phyloP scores from a whole-genome alignment of 805 yeast species.

The Candida tammaniensis region DNA sequence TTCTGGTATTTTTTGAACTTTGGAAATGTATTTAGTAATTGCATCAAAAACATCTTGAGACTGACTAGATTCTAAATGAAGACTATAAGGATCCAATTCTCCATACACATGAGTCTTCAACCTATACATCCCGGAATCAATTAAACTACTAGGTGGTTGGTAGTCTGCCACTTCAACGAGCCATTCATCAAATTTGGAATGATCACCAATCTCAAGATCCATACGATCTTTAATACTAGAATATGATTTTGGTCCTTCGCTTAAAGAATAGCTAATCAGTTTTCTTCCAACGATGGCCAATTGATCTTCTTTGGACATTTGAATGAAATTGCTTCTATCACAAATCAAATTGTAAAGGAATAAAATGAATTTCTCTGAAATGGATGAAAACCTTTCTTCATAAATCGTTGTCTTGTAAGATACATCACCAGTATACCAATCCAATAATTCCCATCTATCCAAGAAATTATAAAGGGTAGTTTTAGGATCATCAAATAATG shows the following conservation, averaged over 20 bases:
- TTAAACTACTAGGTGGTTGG: conserved; percentile 56
- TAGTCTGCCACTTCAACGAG: conserved; percentile 63
- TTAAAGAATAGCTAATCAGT: conserved; percentile 48
- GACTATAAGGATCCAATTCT: conserved; percentile 62
- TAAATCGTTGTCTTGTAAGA: conserved; percentile 36
- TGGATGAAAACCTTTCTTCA: conserved; percentile 46
- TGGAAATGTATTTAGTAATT: conserved; percentile 43
- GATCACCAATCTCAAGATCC: conserved; percentile 29
- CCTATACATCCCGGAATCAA: conserved; percentile 63
- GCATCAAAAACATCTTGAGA: conserved; percentile 51
- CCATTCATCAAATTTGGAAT: conserved; percentile 43
- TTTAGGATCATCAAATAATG: conserved; percentile 36
- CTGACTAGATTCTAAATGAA: conserved; percentile 46
- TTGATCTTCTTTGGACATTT: conserved; percentile 24
- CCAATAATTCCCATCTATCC: conserved; percentile 56
- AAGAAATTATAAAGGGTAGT: conserved; percentile 36
- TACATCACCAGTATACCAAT: conserved; percentile 44
- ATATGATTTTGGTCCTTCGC: conserved; percentile 52
- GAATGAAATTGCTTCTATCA: conserved; percentile 28
- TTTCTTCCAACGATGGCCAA: conserved; percentile 29
- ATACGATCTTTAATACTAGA: conserved; percentile 40
- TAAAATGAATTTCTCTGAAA: conserved; percentile 41
- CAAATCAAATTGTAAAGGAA: conserved; percentile 46
- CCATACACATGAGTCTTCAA: conserved; percentile 55
- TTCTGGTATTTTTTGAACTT: conserved; percentile 30